phyloP scores from a whole-genome alignment of 2,329 filamentous ascomycete genomes.

The Tolypocladium capitatum region DNA sequence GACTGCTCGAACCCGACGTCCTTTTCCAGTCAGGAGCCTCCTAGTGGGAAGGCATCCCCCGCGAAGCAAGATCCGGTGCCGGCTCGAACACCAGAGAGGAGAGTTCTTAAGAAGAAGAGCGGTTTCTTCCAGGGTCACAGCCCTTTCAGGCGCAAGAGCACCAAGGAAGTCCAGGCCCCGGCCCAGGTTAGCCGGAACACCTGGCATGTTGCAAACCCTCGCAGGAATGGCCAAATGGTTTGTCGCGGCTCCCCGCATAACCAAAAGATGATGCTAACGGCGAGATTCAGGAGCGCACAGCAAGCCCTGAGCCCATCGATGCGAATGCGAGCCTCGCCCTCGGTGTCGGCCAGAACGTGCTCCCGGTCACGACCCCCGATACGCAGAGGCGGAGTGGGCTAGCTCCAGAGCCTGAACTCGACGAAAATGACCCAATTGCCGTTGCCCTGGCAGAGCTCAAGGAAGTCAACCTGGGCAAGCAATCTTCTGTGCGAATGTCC shows the following conservation, averaged over 20 bases:
- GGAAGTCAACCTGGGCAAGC: constrained; percentile 62
- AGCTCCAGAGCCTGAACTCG: constrained; percentile 26
- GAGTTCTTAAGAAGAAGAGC: constrained; percentile 57
- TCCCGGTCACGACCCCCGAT: constrained; percentile 76
- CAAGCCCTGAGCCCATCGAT: constrained; percentile 76
- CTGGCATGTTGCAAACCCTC: constrained; percentile 34
- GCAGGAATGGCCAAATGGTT: constrained; percentile 5
- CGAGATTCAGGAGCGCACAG: constrained; percentile 24
- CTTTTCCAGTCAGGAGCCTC: constrained; percentile 71
- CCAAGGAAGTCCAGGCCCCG: constrained; percentile 46
- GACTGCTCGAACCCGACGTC: constrained; percentile 85
- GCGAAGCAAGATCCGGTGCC: constrained; percentile 46
- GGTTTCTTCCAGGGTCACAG: constrained; percentile 90
- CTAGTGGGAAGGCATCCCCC: constrained; percentile 61
- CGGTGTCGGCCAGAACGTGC: constrained; percentile 91
- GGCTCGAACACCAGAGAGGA: constrained; percentile 45
- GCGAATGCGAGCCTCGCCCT: constrained; percentile 85
- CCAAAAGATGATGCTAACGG: neutral
- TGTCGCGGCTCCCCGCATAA: neutral
- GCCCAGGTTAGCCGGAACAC: constrained; percentile 39
- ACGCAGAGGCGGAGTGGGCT: constrained; percentile 26
- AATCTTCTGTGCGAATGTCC: constrained; percentile 72
- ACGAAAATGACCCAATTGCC: constrained; percentile 77
- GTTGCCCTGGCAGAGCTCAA: constrained; percentile 87
- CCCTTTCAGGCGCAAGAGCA: constrained; percentile 87